Conservation (phyloP, 2,329 filamentous ascomycete species). For the Lachnellula hyalina region DNA sequence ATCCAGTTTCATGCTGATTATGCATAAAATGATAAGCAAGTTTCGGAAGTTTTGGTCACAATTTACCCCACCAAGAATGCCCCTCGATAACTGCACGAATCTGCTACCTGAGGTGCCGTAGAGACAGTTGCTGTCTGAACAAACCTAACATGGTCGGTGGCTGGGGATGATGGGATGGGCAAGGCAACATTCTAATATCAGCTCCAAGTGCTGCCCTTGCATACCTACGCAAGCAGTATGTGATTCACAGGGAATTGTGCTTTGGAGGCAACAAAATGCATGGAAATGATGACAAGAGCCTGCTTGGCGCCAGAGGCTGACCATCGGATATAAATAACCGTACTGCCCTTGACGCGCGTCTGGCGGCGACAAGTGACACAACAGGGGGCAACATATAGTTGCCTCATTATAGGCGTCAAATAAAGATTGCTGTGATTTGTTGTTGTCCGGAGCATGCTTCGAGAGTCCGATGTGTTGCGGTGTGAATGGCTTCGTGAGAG, state of each 20-base stretch:
- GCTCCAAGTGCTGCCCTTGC: constrained; percentile 12
- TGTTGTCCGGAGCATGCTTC: neutral
- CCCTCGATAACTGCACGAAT: constrained; percentile 18
- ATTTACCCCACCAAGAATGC: constrained; percentile 22
- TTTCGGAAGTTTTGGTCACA: constrained; percentile 1
- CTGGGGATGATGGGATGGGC: neutral
- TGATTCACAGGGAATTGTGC: neutral
- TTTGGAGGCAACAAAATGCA: neutral
- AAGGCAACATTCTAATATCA: neutral
- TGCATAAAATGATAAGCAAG: constrained; percentile 7
- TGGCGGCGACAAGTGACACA: constrained; percentile 8
- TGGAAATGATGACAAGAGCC: constrained; percentile 6
- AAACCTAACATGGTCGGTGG: constrained; percentile 7
- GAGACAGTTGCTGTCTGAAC: constrained; percentile 13
- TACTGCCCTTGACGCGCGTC: constrained; percentile 19
- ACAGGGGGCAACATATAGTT: constrained; percentile 6
- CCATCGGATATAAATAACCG: constrained; percentile 2
- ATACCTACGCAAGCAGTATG: constrained; percentile 16
- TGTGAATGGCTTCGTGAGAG: neutral
- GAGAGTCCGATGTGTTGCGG: constrained; percentile 10
- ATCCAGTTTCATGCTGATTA: constrained; percentile 10
- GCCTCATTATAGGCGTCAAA: constrained; percentile 16
- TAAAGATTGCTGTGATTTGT: constrained; percentile 5
- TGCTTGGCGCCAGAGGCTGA: constrained; percentile 17
- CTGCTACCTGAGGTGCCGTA: constrained; percentile 13